Conservation (phyloP, 2,329 filamentous ascomycete genomes). For the Ustulina deusta region DNA sequence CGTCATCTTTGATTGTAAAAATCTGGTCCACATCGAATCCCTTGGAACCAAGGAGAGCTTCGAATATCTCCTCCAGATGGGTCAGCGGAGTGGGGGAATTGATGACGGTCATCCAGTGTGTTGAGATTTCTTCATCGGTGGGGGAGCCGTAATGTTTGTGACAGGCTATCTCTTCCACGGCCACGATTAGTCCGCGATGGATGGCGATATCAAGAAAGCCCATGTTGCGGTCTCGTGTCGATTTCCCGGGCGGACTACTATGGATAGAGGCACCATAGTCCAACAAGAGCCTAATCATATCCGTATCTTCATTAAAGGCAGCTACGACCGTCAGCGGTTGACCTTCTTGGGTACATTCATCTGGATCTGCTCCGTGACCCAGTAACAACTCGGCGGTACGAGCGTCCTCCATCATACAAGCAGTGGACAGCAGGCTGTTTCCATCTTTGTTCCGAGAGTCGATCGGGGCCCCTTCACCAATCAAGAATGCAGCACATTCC, state of each 20-base stretch:
- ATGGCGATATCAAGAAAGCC: conserved; percentile 38
- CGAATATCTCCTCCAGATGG: background rate
- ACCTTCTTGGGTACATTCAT: conserved; percentile 19
- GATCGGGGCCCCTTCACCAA: conserved; percentile 30
- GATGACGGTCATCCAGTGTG: conserved; percentile 30
- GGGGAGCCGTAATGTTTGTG: conserved; percentile 29
- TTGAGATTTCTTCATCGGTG: conserved; percentile 33
- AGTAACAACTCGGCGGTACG: conserved; percentile 31
- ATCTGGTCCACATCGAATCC: conserved; percentile 15
- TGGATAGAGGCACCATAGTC: conserved; percentile 41
- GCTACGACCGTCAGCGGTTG: conserved; percentile 14
- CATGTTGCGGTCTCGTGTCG: background rate
- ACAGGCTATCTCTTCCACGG: conserved; percentile 19
- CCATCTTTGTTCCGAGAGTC: conserved; percentile 12
- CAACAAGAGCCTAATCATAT: conserved; percentile 35
- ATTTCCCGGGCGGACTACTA: conserved; percentile 4
- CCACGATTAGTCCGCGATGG: background rate
- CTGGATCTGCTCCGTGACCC: conserved; percentile 40
- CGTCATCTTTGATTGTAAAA: background rate
- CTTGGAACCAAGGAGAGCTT: conserved; percentile 11
- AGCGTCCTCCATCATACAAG: conserved; percentile 19
- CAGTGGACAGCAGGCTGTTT: conserved; percentile 29
- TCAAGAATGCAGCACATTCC: conserved; percentile 31
- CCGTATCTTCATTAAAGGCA: background rate
- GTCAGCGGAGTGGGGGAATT: background rate